Conservation (phyloP, 257 asterid species). For the Solanum piurae region DNA sequence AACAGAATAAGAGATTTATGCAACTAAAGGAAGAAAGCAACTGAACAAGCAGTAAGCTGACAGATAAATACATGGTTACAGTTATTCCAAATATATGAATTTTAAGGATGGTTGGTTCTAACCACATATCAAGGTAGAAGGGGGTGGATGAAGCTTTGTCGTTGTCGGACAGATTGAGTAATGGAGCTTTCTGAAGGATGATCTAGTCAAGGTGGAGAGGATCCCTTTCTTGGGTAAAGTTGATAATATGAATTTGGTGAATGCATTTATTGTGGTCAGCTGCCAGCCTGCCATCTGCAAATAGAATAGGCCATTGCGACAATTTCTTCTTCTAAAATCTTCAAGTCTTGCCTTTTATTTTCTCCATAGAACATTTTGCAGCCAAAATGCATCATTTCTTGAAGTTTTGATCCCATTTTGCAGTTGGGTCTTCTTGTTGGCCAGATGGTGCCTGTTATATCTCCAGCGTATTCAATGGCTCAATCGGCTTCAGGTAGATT, state of each 20-base stretch:
- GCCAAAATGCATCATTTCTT: neutral
- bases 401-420: constrained; percentile 7
- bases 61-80: neutral
- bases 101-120: neutral
- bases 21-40: neutral
- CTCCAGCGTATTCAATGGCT: constrained; percentile 65
- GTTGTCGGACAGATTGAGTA: neutral
- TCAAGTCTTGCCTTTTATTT: neutral
- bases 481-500: constrained; percentile 63
- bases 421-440: constrained; percentile 88
- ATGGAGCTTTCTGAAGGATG: neutral
- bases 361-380: neutral
- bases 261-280: neutral
- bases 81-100: neutral
- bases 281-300: neutral
- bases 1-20: neutral
- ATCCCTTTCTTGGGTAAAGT: neutral
- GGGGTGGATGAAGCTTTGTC: neutral
- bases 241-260: neutral
- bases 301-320: neutral
- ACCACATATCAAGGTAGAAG: neutral
- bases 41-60: neutral
- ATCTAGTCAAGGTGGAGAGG: neutral
- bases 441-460: constrained; percentile 69
- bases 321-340: neutral